phyloP scores from a whole-genome alignment of 164 flowering plant species.

The Magnolia officinalis region DNA sequence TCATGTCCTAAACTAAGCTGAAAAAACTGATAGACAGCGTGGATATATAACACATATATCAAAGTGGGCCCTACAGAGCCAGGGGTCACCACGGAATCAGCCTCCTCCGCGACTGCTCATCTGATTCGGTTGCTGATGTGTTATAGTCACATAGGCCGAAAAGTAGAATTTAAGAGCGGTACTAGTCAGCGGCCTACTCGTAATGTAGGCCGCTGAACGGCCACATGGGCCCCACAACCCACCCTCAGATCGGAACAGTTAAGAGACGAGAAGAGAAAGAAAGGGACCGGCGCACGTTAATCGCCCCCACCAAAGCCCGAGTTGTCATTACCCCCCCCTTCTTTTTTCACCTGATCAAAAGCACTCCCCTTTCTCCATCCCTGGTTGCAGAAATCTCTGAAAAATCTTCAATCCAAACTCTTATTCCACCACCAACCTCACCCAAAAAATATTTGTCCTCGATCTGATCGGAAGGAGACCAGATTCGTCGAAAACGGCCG shows the following conservation, averaged over 20 bases:
- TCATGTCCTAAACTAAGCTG: no score
- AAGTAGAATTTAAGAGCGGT: no score
- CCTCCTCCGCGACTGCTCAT: no score
- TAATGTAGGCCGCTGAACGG: neutral
- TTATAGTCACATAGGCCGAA: no score
- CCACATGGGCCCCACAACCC: neutral
- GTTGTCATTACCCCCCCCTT: neutral
- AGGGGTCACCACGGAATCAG: no score
- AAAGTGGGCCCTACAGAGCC: no score
- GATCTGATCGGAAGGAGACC: conserved; percentile 6
- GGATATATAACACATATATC: no score
- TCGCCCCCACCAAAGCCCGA: neutral
- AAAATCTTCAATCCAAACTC: neutral
- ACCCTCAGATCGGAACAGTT: neutral
- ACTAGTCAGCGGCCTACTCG: no score
- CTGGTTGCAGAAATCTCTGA: neutral
- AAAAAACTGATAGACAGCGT: no score
- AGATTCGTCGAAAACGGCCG: conserved; percentile 14
- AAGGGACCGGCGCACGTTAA: conserved; percentile 8
- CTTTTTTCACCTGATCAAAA: no score
- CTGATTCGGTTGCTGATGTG: no score
- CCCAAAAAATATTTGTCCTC: conserved; percentile 4
- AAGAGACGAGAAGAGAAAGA: neutral
- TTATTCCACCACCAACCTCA: neutral
- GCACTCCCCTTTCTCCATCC: neutral